Conservation (phyloP, 176 grass and related monocot species). For the Saccharum spontaneum region DNA sequence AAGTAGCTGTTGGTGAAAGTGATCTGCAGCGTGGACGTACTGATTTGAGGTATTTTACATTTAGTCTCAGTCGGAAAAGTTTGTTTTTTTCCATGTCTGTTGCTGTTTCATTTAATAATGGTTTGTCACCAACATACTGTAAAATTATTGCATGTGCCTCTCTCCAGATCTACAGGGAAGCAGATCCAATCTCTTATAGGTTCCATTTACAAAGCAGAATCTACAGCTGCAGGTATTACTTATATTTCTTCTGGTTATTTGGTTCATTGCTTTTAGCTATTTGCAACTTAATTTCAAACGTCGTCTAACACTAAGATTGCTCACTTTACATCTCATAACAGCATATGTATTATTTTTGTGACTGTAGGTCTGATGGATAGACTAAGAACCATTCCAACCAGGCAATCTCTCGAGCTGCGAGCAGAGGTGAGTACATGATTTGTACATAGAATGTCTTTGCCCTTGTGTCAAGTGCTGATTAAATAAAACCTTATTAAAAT, state of each 20-base stretch:
- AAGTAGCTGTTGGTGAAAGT: conserved; percentile 77
- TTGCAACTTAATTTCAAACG: conserved; percentile 14
- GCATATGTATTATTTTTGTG: background rate
- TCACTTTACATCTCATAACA: background rate
- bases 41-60: conserved; percentile 63
- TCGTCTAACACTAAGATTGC: background rate
- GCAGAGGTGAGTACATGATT: conserved; percentile 56
- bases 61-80: background rate
- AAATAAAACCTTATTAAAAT: background rate
- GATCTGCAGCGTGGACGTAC: conserved; percentile 69
- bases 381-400: conserved; percentile 72
- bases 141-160: conserved; percentile 9
- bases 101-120: conserved; percentile 10
- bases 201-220: conserved; percentile 85
- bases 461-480: background rate
- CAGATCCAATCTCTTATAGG: conserved; percentile 79
- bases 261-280: background rate
- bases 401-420: conserved; percentile 82
- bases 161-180: conserved; percentile 73
- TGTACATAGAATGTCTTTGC: background rate
- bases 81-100: background rate
- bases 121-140: background rate
- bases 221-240: conserved; percentile 69
- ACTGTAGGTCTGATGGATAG: conserved; percentile 78
- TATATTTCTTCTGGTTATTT: background rate